Percentiles rank a stretch among this genome's conserved stretches.
These are phyloP conservation scores for Curvularia hawaiiensis DNA, from an alignment of 2,329 filamentous ascomycete genomes.

Conservation along the genomic window DNA sequence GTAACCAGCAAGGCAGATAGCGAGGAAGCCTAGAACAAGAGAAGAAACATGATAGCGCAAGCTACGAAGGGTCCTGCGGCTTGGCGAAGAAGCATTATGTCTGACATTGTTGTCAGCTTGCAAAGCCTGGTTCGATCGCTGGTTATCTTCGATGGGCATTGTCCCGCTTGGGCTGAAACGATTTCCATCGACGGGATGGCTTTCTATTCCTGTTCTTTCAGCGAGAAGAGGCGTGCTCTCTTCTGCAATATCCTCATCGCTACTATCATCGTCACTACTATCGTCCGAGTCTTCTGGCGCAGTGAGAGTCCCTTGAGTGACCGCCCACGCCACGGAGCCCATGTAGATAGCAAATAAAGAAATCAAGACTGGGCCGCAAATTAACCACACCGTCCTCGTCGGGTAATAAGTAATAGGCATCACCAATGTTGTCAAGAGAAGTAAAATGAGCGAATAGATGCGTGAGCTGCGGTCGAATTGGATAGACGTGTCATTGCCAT, in stretches of 20 bases:
- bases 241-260: constrained; percentile 31
- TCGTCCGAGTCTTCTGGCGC: constrained; percentile 52
- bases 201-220: not conserved
- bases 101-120: not conserved
- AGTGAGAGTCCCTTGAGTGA: constrained; percentile 51
- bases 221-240: not conserved
- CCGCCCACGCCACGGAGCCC: constrained; percentile 51
- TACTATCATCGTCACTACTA: constrained; percentile 29
- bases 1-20: constrained; percentile 55
- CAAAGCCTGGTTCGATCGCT: not conserved
- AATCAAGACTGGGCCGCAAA: constrained; percentile 36
- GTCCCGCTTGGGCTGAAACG: not conserved
- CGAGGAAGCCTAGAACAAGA: constrained; percentile 52
- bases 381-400: not conserved
- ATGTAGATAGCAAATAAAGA: constrained; percentile 53
- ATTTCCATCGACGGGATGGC: not conserved
- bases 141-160: not conserved
- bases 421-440: constrained; percentile 30
- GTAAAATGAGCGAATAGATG: constrained; percentile 53
- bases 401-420: not conserved
- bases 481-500: constrained; percentile 26
- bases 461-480: constrained; percentile 56
- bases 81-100: not conserved
- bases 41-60: constrained; percentile 47
- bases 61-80: not conserved